Base-by-base conservation (phyloP, 202 grass and related monocot species). In the Eragrostis tef region DNA sequence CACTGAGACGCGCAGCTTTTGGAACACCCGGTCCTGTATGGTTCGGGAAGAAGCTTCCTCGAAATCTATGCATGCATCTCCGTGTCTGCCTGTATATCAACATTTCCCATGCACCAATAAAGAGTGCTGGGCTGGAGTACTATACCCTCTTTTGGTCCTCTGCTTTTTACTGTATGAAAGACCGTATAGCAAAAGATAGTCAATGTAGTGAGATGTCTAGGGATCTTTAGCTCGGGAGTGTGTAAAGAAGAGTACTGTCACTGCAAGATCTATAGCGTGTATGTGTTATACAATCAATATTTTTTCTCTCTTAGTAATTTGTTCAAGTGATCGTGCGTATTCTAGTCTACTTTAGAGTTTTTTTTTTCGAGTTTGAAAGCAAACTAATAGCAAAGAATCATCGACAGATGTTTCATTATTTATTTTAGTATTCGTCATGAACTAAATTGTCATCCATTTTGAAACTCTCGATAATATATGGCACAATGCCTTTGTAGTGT, bases 11-110 rank as follows among this genome's bases (percentile, higher is more conserved):
- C 21, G 6, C 68, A 82, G 69, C 90, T 81, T 92, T 89, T 87
- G 69, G 74, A 86, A 70, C 84, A 74, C 86, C 48, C 36, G 24
- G 70, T 45, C 34, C 63, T 60, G 62, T 34, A 83, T 63, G 87
- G 61, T 79, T 83, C 19, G 41, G 10, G 50, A 81, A 94, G 89
- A 92, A 94, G 85, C 89, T 94, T 94, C 89, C 92, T 94, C 66
- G 74, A 83, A 81, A 74, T 71, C 86, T 74, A 75, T 71, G 86
- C 56, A 29, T 53, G 61, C 43, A 64, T 71, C 72, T 67, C 60
- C n/a, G n/a, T n/a, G 44, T 74, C 59, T 80, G 71, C 76, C 67
- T 80, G 50, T 86, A 22, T 39, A 4, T 39, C 34, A 3, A 39
- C 60, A 86, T 81, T 89, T 89, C 80, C 48, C 83, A 86, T 36